Conservation (phyloP, 306 rosid genomes). For the Mimosa bimucronata region DNA sequence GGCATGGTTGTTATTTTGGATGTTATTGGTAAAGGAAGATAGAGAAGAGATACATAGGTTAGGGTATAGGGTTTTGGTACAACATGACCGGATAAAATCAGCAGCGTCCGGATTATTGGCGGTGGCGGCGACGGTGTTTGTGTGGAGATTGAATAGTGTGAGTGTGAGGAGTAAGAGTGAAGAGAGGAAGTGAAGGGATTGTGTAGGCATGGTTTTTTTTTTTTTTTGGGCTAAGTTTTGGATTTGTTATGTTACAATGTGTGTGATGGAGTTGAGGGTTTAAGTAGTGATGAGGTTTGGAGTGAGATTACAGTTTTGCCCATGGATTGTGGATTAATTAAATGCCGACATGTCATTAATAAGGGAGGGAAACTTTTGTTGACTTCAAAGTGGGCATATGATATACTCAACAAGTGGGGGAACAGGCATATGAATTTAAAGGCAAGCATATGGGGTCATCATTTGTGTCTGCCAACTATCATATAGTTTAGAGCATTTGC, state of each 20-base stretch:
- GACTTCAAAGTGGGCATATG: background rate
- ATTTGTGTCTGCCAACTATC: background rate
- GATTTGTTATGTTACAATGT: background rate
- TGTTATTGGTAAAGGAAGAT: conserved; percentile 53
- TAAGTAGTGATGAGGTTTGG: background rate
- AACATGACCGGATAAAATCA: conserved; percentile 69
- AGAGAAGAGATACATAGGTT: conserved; percentile 67
- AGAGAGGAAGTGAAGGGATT: background rate
- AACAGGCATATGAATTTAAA: background rate
- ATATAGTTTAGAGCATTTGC: background rate
- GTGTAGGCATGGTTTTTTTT: conserved; percentile 1
- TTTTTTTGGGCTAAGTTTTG: background rate
- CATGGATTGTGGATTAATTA: background rate
- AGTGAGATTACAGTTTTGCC: background rate
- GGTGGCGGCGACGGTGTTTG: background rate
- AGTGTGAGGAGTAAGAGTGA: background rate
- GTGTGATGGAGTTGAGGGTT: background rate
- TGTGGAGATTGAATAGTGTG: background rate
- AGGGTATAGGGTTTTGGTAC: conserved; percentile 63
- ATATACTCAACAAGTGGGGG: background rate
- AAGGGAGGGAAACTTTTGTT: background rate
- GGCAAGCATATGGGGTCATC: background rate
- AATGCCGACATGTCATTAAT: background rate
- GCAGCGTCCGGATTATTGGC: background rate
- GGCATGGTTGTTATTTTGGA: conserved; percentile 50